Conservation (phyloP, 2,329 filamentous ascomycete genomes). For the Cytospora piceicola region DNA sequence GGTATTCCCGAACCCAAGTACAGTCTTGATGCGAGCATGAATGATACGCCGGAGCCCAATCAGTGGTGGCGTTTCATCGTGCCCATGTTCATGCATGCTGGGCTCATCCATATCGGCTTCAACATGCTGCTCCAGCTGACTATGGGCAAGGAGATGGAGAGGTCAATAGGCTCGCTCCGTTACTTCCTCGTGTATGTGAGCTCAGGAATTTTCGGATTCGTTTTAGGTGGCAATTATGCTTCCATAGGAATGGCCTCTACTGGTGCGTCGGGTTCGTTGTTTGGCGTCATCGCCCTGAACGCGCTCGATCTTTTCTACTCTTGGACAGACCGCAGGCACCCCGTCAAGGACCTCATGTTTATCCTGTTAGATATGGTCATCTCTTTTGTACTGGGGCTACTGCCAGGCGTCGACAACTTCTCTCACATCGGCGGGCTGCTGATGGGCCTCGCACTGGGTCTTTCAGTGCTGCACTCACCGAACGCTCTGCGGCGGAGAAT, state of each 20-base stretch:
- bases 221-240: conserved; percentile 92
- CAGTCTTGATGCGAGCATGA: conserved; percentile 47
- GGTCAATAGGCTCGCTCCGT: conserved; percentile 82
- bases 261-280: conserved; percentile 87
- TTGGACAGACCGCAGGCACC: conserved; percentile 78
- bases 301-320: conserved; percentile 91
- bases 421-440: conserved; percentile 95
- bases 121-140: conserved; percentile 92
- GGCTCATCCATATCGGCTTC: conserved; percentile 92
- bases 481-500: conserved; percentile 76
- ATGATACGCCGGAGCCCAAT: conserved; percentile 69
- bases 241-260: conserved; percentile 79
- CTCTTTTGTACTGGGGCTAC: conserved; percentile 86
- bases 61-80: conserved; percentile 98
- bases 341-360: conserved; percentile 83
- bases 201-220: conserved; percentile 92
- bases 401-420: conserved; percentile 96
- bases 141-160: conserved; percentile 90
- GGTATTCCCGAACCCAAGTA: conserved; percentile 72
- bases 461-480: conserved; percentile 88
- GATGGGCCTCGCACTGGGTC: conserved; percentile 85
- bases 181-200: conserved; percentile 90
- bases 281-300: conserved; percentile 86
- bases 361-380: conserved; percentile 84
- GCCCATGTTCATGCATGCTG: conserved; percentile 94